phyloP scores from a whole-genome alignment of 225 moss, liverwort and hornwort species.

The Polytrichum formosum region DNA sequence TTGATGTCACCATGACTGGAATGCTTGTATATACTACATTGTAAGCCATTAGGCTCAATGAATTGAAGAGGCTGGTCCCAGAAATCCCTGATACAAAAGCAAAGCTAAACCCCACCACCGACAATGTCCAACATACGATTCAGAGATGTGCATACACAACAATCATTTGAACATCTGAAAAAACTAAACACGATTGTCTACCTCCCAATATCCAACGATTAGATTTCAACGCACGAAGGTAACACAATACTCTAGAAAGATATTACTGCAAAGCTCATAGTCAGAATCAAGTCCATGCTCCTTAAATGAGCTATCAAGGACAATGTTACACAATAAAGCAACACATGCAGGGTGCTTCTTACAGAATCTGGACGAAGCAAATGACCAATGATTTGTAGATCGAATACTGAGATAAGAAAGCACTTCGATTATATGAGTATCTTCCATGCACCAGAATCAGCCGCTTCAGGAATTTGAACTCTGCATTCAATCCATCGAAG shows the following conservation, averaged over 20 bases:
- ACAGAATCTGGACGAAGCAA: constrained; percentile 96
- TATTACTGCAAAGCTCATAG: not conserved
- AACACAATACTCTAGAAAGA: not conserved
- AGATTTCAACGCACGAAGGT: too few species aligned
- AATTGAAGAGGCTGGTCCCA: constrained; percentile 92
- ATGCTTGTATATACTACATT: constrained; percentile 95
- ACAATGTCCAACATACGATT: not conserved
- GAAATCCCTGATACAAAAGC: constrained; percentile 94
- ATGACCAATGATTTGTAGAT: constrained; percentile 93
- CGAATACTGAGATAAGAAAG: constrained; percentile 91
- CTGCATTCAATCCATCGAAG: constrained; percentile 33
- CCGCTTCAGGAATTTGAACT: constrained; percentile 83
- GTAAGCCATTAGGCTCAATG: constrained; percentile 95
- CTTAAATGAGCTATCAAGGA: constrained; percentile 1
- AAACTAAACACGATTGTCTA: too few species aligned
- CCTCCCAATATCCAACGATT: too few species aligned
- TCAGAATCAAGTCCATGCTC: not conserved
- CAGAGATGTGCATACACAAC: too few species aligned
- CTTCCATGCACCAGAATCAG: constrained; percentile 92
- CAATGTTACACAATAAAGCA: not conserved
- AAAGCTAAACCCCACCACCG: constrained; percentile 44
- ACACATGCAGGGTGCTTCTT: constrained; percentile 23
- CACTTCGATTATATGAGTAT: constrained; percentile 91
- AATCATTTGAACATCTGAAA: too few species aligned
- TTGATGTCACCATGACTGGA: constrained; percentile 82